phyloP scores from a whole-genome alignment of 1,284 basidiomycete species.

The Sporisorium iseilematis-ciliati region DNA sequence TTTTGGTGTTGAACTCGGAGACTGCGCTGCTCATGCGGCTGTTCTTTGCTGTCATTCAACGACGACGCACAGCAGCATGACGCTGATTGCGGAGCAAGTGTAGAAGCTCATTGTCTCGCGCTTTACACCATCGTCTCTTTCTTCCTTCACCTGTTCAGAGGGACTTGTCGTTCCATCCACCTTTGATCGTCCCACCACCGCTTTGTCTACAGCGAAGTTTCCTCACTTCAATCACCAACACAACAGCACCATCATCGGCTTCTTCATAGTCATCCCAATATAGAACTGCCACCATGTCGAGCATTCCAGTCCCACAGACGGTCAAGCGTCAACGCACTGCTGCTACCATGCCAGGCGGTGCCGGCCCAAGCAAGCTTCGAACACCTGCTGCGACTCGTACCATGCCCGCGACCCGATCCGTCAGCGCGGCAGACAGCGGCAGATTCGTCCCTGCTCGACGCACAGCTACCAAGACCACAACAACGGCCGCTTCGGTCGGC shows the following conservation, averaged over 20 bases:
- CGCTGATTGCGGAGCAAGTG: too few relatives aligned
- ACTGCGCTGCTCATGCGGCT: too few relatives aligned
- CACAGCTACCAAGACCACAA: slow-evolving; percentile 25
- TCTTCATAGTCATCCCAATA: neutral
- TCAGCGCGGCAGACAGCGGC: slow-evolving; percentile 28
- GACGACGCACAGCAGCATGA: neutral
- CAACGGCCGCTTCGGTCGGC: slow-evolving; percentile 25
- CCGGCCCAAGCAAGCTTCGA: slow-evolving; percentile 45
- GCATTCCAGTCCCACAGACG: slow-evolving; percentile 52
- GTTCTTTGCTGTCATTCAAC: neutral
- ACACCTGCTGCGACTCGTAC: slow-evolving; percentile 31
- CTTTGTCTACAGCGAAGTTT: too few relatives aligned
- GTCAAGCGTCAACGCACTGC: slow-evolving; percentile 46
- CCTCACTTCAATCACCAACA: neutral
- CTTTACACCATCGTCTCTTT: too few relatives aligned
- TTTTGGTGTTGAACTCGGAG: slow-evolving; percentile 1
- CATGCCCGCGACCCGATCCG: slow-evolving; percentile 24
- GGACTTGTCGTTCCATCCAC: too few relatives aligned
- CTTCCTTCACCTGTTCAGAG: too few relatives aligned
- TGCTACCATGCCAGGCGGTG: slow-evolving; percentile 26
- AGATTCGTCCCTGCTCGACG: slow-evolving; percentile 43
- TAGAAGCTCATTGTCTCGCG: too few relatives aligned
- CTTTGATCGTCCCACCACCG: too few relatives aligned
- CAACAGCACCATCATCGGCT: neutral
- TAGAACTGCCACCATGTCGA: slow-evolving; percentile 25